A percentile compares a stretch with the other conserved stretches of the same genome.
These are phyloP conservation scores for Posidonia oceanica DNA, from an alignment of 116 monocot species.

Conservation along the genomic window DNA sequence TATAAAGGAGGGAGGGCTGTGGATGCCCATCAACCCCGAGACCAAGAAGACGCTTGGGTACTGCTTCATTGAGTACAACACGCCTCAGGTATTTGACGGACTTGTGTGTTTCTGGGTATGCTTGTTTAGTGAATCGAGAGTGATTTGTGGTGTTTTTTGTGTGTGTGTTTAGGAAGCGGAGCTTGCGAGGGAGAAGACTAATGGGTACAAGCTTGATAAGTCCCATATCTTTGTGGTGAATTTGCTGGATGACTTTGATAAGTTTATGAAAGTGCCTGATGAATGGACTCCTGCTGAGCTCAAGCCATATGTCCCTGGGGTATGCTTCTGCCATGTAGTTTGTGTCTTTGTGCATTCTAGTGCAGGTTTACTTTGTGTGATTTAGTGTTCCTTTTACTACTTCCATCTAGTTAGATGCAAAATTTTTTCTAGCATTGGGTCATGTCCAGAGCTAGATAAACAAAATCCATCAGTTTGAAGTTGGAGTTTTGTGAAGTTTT, in stretches of 20 bases:
- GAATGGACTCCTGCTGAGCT: constrained; percentile 84
- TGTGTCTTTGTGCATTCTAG: too few species aligned
- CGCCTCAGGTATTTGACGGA: constrained; percentile 34
- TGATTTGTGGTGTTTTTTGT: background rate
- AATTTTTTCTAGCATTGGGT: background rate
- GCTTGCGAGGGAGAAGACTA: constrained; percentile 71
- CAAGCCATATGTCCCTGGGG: constrained; percentile 70
- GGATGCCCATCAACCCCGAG: constrained; percentile 66
- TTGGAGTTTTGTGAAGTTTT: too few species aligned
- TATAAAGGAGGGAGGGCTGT: constrained; percentile 60
- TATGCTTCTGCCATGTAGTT: constrained; percentile 13
- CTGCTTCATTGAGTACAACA: constrained; percentile 83
- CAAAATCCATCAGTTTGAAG: too few species aligned
- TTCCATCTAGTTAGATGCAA: background rate
- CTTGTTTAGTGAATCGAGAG: background rate
- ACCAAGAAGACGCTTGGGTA: constrained; percentile 65
- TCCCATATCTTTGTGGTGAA: constrained; percentile 75
- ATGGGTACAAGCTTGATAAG: constrained; percentile 80
- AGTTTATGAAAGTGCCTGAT: constrained; percentile 74
- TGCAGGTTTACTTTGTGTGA: background rate
- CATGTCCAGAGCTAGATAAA: too few species aligned
- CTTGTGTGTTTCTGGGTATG: background rate
- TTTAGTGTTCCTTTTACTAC: background rate
- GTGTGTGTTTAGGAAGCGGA: constrained; percentile 62
- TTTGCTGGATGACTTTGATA: constrained; percentile 77